A percentile compares a stretch with the other conserved stretches of the same genome.
phyloP scores from a whole-genome alignment of 345 rosid genomes.

The Passiflora organensis region DNA sequence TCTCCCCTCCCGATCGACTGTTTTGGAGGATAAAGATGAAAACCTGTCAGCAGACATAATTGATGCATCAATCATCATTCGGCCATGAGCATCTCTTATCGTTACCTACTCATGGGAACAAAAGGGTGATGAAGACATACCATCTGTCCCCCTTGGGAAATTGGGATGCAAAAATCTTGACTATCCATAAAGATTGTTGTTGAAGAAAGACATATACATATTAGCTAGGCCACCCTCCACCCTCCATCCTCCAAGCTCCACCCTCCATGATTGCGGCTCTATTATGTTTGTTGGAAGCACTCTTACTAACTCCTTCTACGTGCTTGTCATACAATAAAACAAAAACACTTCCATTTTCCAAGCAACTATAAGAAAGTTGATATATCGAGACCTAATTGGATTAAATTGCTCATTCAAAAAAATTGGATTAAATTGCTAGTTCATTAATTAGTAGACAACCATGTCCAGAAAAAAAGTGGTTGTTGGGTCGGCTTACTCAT shows the following conservation, averaged over 20 bases:
- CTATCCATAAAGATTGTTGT: constrained; percentile 5
- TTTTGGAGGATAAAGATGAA: not conserved
- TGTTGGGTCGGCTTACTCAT: constrained; percentile 37
- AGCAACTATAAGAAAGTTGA: too few relatives aligned
- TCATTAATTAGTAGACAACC: not conserved
- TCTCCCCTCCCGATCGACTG: too few relatives aligned
- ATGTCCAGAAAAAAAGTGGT: constrained; percentile 10
- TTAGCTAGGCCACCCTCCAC: too few relatives aligned
- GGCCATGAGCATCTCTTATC: not conserved
- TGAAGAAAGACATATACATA: not conserved
- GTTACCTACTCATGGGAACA: constrained; percentile 1
- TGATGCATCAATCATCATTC: not conserved
- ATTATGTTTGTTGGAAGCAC: too few relatives aligned
- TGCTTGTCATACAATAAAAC: too few relatives aligned
- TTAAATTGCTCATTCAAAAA: too few relatives aligned
- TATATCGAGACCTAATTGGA: too few relatives aligned
- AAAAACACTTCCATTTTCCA: too few relatives aligned
- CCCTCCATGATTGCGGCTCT: constrained; percentile 2
- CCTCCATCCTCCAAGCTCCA: too few relatives aligned
- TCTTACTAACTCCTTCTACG: too few relatives aligned
- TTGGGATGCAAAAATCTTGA: not conserved
- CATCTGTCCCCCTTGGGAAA: constrained; percentile 8
- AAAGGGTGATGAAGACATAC: constrained; percentile 5
- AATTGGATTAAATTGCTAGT: too few relatives aligned
- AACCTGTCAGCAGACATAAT: not conserved